Base-by-base conservation (phyloP, 495 filamentous ascomycete species). In the Penicillium ucsense region DNA sequence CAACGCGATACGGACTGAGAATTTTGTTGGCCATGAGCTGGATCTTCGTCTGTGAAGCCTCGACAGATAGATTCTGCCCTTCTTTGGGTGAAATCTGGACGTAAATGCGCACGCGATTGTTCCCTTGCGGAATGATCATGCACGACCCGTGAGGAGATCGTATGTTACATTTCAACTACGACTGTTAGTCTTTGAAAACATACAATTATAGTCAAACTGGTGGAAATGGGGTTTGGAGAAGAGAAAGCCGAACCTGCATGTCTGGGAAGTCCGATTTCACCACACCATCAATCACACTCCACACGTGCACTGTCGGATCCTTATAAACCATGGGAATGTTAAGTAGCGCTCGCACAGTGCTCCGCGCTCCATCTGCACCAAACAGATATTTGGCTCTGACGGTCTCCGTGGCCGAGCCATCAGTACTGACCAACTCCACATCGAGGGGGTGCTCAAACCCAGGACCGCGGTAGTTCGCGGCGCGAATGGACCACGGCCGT, bases 381-480 rank as follows among this genome's bases (percentile, higher is more conserved):
- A 78, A 77, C 0, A 79, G 57, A 51, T 79, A 79, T 56, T 77
- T 79, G 11, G 76, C 54, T 4, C 67, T 57, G 3, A 79, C 54
- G 3, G 61, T 85, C 34, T 35, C 34, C 34, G 34, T 35, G 34
- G 34, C 34, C 34, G 10, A 35, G 34, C 34, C 34, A 35, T 35
- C 34, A 10, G 10, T 35, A 2, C 34, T 35, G 34, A 35, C 34
- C 34, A 89, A 64, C 48, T 74, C 66, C 12, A 88, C 84, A 72
- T 72, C 57, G 3, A 78, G 63, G 4, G 74, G 76, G 53, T 78
- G 74, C 6, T 67, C 34, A 35, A 10, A 35, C 34, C 34, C 34
- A 35, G 34, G 34, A 6, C 34, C 34, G 10, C 34, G 34, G 10
- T 35, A 35, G 6, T 10, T 35, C 34, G 34, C 34, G 34, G 34